A percentile compares a stretch with the other conserved stretches of the same genome.
phyloP scores from a whole-genome alignment of 768 basidiomycete species.

The Naganishia randhawae region DNA sequence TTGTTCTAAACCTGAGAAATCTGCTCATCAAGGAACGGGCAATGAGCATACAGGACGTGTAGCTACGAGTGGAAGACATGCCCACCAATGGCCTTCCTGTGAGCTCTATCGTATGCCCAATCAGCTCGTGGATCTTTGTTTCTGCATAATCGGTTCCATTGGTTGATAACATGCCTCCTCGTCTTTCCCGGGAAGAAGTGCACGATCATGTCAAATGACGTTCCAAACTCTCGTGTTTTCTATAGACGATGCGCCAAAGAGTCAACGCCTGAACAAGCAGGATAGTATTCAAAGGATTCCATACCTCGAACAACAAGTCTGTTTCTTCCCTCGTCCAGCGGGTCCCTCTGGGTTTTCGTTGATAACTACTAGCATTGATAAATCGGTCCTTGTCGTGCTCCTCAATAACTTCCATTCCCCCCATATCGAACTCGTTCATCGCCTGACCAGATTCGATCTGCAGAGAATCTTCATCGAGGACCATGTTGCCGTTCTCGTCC shows the following conservation, averaged over 20 bases:
- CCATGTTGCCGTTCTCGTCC: neutral
- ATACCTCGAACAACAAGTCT: conserved; percentile 23
- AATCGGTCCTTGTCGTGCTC: conserved; percentile 23
- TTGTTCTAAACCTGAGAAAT: conserved; percentile 9
- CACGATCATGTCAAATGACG: conserved; percentile 24
- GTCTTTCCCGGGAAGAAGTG: conserved; percentile 24
- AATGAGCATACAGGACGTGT: neutral
- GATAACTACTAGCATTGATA: conserved; percentile 22
- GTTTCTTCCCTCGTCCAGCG: conserved; percentile 25
- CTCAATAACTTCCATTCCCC: conserved; percentile 6
- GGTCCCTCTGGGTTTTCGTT: conserved; percentile 20
- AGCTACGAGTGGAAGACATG: neutral
- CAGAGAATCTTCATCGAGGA: neutral
- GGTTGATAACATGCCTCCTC: conserved; percentile 19
- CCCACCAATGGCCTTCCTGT: conserved; percentile 22
- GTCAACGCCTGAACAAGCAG: neutral
- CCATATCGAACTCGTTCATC: conserved; percentile 20
- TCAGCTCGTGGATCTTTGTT: conserved; percentile 17
- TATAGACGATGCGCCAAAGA: neutral
- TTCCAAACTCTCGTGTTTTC: conserved; percentile 28
- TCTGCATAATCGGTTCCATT: conserved; percentile 15
- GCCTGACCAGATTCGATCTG: conserved; percentile 21
- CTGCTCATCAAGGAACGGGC: too few species aligned
- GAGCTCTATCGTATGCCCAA: conserved; percentile 9
- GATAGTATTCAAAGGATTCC: neutral